Percentiles rank a stretch among this genome's conserved stretches.
phyloP scores from a whole-genome alignment of 805 yeast genomes.

The Debaryomyces hansenii region DNA sequence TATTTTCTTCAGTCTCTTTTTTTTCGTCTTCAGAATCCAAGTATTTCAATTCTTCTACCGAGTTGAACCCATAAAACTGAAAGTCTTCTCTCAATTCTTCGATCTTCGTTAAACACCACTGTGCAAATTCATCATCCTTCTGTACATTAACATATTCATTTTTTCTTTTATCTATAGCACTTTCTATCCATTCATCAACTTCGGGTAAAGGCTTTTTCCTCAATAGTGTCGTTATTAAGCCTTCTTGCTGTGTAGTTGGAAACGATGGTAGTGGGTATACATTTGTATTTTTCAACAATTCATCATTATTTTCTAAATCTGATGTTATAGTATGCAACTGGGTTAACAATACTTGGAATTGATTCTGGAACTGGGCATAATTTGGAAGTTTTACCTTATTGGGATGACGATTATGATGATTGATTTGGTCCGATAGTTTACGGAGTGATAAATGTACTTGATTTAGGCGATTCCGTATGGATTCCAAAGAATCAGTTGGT shows the following conservation, averaged over 20 bases:
- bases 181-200: slow-evolving; percentile 79
- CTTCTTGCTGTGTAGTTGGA: slow-evolving; percentile 83
- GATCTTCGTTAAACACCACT: slow-evolving; percentile 62
- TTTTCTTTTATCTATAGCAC: slow-evolving; percentile 24
- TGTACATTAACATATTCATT: slow-evolving; percentile 25
- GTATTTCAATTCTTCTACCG: slow-evolving; percentile 46
- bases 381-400: slow-evolving; percentile 38
- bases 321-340: slow-evolving; percentile 78
- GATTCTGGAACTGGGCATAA: slow-evolving; percentile 75
- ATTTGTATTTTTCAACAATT: slow-evolving; percentile 61
- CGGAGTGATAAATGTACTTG: slow-evolving; percentile 43
- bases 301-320: slow-evolving; percentile 62
- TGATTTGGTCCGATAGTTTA: slow-evolving; percentile 37
- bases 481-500: slow-evolving; percentile 40
- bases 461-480: slow-evolving; percentile 40
- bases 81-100: slow-evolving; percentile 55
- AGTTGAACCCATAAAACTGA: slow-evolving; percentile 61
- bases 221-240: slow-evolving; percentile 76
- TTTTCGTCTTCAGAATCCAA: slow-evolving; percentile 34
- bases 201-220: slow-evolving; percentile 90
- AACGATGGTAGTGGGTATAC: slow-evolving; percentile 83
- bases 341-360: slow-evolving; percentile 77
- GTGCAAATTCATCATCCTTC: slow-evolving; percentile 64
- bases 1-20: slow-evolving; percentile 23
- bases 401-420: slow-evolving; percentile 35